Evolutionary conservation across 2,329 filamentous ascomycete genomes (phyloP).

Genomic region (Talaromyces sp.): DNA sequence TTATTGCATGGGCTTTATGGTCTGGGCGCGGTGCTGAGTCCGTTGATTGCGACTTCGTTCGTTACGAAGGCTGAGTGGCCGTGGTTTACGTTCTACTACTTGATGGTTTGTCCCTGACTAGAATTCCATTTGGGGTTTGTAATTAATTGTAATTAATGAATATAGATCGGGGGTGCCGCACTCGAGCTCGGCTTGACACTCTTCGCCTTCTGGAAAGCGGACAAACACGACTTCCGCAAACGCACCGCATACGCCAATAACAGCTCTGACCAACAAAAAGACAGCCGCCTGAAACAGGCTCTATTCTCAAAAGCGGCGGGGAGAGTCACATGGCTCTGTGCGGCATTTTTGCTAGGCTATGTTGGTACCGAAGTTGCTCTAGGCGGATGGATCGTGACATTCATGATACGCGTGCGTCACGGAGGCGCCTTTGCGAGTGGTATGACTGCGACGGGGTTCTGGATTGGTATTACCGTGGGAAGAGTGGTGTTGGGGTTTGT

Average conservation of each 20-base stretch:
- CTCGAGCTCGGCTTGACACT: conserved; percentile 48
- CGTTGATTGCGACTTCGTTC: conserved; percentile 69
- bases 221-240: conserved; percentile 18
- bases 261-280: conserved; percentile 8
- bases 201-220: conserved; percentile 21
- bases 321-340: conserved; percentile 64
- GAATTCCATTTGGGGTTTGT: neutral
- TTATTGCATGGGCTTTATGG: conserved; percentile 69
- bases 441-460: conserved; percentile 75
- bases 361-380: conserved; percentile 70
- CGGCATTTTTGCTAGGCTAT: conserved; percentile 73
- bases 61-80: conserved; percentile 58
- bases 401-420: conserved; percentile 76
- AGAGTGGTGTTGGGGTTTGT: conserved; percentile 71
- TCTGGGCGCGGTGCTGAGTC: conserved; percentile 64
- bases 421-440: conserved; percentile 69
- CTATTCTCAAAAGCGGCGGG: conserved; percentile 14
- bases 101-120: conserved; percentile 54
- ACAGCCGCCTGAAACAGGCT: conserved; percentile 14
- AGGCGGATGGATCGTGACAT: conserved; percentile 78
- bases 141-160: neutral
- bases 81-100: conserved; percentile 74
- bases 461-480: conserved; percentile 76
- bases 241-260: neutral
- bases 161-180: conserved; percentile 41